A percentile compares a stretch with the other conserved stretches of the same genome.
These are phyloP conservation scores for Pseudogymnoascus pannorum DNA, from an alignment of 2,329 filamentous ascomycete species.

Conservation along the genomic window DNA sequence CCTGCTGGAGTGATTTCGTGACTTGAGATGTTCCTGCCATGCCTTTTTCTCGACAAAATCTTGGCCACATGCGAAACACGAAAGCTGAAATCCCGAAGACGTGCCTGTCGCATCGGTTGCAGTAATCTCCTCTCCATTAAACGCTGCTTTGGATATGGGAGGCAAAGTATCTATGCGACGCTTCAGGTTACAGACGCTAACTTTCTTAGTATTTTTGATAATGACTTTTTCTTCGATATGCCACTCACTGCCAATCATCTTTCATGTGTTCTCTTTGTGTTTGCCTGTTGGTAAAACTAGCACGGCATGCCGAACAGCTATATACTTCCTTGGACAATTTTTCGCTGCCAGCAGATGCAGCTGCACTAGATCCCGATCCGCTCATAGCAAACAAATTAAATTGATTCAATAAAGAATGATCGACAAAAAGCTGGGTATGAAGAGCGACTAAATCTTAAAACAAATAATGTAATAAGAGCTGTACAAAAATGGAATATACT, in stretches of 20 bases:
- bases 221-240: not conserved
- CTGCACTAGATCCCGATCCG: not conserved
- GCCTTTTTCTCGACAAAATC: slow-evolving; percentile 11
- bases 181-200: not conserved
- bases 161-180: not conserved
- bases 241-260: slow-evolving; percentile 6
- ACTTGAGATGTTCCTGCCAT: slow-evolving; percentile 16
- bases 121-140: not conserved
- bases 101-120: not conserved
- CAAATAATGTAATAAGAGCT: not conserved
- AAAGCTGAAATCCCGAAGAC: not conserved
- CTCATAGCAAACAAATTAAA: not conserved
- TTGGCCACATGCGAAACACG: not conserved
- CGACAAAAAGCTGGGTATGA: not conserved
- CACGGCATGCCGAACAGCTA: not conserved
- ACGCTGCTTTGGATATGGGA: not conserved
- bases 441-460: not conserved
- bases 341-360: not conserved
- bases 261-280: slow-evolving; percentile 1
- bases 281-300: not conserved
- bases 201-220: not conserved
- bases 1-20: slow-evolving; percentile 13
- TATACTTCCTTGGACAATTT: not conserved
- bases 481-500: not conserved
- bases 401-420: not conserved